Conservation (phyloP, 2,329 filamentous ascomycete genomes). For the Pseudogymnoascus sp. region DNA sequence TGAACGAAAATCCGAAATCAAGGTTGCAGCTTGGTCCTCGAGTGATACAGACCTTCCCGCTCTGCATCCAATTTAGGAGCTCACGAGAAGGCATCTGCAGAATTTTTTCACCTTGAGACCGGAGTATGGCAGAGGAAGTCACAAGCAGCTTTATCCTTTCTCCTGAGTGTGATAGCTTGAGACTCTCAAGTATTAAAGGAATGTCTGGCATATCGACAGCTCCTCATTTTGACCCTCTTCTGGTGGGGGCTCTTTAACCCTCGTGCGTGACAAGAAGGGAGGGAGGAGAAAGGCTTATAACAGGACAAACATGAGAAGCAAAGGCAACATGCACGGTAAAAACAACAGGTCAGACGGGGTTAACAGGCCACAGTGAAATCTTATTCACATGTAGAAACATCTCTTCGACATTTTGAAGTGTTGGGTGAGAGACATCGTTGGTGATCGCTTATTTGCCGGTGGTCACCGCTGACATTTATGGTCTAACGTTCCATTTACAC, state of each 20-base stretch:
- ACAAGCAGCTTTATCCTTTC: neutral
- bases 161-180: neutral
- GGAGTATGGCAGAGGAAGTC: neutral
- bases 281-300: neutral
- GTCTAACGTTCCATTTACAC: neutral
- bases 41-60: neutral
- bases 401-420: neutral
- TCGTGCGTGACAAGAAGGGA: neutral
- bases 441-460: neutral
- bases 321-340: neutral
- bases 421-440: neutral
- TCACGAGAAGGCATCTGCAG: neutral
- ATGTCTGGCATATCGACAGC: neutral
- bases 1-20: neutral
- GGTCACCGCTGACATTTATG: neutral
- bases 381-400: neutral
- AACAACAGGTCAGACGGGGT: neutral
- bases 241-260: neutral
- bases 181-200: neutral
- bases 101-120: neutral
- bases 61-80: neutral
- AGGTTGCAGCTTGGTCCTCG: neutral
- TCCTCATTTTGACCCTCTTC: neutral
- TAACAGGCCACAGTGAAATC: neutral
- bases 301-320: neutral